Evolutionary conservation across 2,329 filamentous ascomycete genomes (phyloP).

Genomic region (Penicillium sp.): DNA sequence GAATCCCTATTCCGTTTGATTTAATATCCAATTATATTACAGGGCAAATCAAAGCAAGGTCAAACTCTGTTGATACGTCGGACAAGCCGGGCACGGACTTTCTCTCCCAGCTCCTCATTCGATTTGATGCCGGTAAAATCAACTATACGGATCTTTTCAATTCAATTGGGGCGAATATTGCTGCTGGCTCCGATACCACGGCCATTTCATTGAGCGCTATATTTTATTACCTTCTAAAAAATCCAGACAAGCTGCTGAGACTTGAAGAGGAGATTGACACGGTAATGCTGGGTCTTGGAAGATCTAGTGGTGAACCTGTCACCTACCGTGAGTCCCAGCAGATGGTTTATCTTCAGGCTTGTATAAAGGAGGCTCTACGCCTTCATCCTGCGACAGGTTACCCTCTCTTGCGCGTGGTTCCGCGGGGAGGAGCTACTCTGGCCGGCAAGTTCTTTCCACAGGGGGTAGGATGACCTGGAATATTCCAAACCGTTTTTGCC

Average conservation of each 20-base stretch:
- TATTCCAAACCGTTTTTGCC: not conserved
- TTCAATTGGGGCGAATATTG: not conserved
- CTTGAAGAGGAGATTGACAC: not conserved
- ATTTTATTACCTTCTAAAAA: not conserved
- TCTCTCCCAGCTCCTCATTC: too few relatives aligned
- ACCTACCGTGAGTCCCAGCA: not conserved
- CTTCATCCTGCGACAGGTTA: not conserved
- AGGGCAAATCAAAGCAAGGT: too few relatives aligned
- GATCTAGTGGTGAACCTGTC: not conserved
- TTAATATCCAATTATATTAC: not conserved
- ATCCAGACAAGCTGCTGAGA: not conserved
- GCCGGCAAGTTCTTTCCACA: not conserved
- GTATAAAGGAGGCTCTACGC: not conserved
- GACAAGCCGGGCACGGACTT: too few relatives aligned
- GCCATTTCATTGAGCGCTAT: not conserved
- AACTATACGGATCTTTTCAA: not conserved
- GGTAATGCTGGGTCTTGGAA: not conserved
- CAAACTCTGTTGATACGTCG: too few relatives aligned
- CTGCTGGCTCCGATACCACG: slow-evolving; percentile 1
- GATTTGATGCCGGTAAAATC: too few relatives aligned
- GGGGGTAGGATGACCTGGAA: not conserved
- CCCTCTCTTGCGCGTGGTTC: not conserved
- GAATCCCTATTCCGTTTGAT: not conserved
- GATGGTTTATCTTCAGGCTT: not conserved
- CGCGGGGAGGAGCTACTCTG: not conserved